Evolutionary conservation across 1,284 basidiomycete genomes (phyloP), one percentile per base, ranked within the genome.

Genomic region (Rhodotorula sp.): DNA sequence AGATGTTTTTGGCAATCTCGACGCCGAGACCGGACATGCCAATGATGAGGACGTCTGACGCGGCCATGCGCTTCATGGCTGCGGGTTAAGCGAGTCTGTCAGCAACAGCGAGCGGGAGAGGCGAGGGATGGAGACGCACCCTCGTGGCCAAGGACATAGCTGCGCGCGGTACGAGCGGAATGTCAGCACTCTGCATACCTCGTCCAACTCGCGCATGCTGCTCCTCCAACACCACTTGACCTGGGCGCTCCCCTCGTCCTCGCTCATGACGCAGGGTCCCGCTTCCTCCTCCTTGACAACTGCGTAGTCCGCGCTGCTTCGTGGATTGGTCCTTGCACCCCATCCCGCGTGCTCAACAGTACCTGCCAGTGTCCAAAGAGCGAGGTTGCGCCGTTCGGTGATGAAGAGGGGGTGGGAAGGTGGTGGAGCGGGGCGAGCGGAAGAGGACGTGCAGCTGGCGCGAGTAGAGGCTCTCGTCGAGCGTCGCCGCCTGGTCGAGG

Each of bases 21-120:
- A 93, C 93, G 71, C 97, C 97, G 71, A 99, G 85, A 74, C 97
- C 97, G 77, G 91, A 90, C 81, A 96, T 84, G 44, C 97, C 97
- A 57, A 97, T 90, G 77, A 99, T 89, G 73, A 99, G 88, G 60
- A 99, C 91, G 81, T 97, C 97, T 67, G 95, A 98, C 39, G 88
- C 86, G 15, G 97, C 96, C 97, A 99, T 99, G 81, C 90, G 91
- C 86, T 97, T 97, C 97, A 99, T 99, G 58, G 96, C 96, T 79
- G 68, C 34, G n/a, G 1, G 21, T 17, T 3, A 19, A 32, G 39
- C 6, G 10, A 41, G n/a, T 7, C 36, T 22, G 56, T 61, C 34
- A 62, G 67, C 32, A 53, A 37, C 21, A 2, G 34, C 34, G n/a
- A 36, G 51, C 39, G 15, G 21, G 25, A 46, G 55, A 19, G 56